Conservation (phyloP, 768 basidiomycete species). For the Cyathus striatus region DNA sequence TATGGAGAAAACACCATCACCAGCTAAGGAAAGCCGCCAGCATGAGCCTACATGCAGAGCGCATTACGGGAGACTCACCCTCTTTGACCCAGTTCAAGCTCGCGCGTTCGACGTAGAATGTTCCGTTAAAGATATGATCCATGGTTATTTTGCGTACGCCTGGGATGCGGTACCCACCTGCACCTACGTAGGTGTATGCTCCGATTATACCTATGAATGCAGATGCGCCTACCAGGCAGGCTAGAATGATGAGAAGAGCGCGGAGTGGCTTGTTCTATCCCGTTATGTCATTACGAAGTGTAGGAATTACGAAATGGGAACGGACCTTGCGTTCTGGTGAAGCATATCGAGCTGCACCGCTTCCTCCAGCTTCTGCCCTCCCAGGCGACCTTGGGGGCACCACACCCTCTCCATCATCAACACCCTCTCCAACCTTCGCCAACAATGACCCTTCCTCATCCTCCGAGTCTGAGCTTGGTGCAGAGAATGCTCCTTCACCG, state of each 20-base stretch:
- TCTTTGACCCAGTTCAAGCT: conserved; percentile 84
- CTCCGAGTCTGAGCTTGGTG: conserved; percentile 74
- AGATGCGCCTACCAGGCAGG: conserved; percentile 54
- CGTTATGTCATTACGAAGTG: background rate
- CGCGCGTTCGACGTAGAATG: conserved; percentile 50
- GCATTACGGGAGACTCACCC: conserved; percentile 41
- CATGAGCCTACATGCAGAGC: background rate
- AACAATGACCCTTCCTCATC: conserved; percentile 56
- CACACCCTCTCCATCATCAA: conserved; percentile 25
- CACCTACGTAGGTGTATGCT: conserved; percentile 64
- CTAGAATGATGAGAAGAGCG: conserved; percentile 57
- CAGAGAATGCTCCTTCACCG: conserved; percentile 71
- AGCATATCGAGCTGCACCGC: conserved; percentile 7
- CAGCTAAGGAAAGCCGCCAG: no score
- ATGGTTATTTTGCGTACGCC: conserved; percentile 71
- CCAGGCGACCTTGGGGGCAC: background rate
- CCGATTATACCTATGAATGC: conserved; percentile 73
- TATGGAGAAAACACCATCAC: conserved; percentile 87
- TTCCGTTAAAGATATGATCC: conserved; percentile 92
- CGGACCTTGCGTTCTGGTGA: background rate
- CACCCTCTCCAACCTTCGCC: conserved; percentile 35
- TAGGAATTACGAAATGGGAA: background rate
- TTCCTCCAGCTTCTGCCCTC: conserved; percentile 8
- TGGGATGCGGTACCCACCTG: conserved; percentile 38
- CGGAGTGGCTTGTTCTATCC: conserved; percentile 39